Base-by-base conservation (phyloP, 2,329 filamentous ascomycete species). In the Fusarium tanahbumbuense region DNA sequence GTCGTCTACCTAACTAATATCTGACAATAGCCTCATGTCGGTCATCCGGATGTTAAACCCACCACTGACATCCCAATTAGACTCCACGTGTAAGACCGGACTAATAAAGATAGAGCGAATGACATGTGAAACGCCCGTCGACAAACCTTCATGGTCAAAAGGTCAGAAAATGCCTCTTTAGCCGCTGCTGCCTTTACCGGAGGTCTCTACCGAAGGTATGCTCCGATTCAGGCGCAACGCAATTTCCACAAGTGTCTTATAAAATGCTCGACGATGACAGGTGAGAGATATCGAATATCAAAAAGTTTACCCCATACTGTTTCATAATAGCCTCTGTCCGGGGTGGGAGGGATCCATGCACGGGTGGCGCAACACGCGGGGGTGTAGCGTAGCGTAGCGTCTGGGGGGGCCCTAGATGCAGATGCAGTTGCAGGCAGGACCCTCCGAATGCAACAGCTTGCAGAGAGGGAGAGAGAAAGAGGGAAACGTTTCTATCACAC, bases 221-320 rank as follows among this genome's bases (percentile, higher is more conserved):
- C 18, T 42, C 60, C 62, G 48, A 44, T 18, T 22, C 37, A 65
- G 32, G 62, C 48, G 30, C 20, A 48, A 47, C 6, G 18, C 37
- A 50, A 52, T 53, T 42, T 32, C 34, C 34, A 37, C 37, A 40
- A 37, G 16, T 49, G 30, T 42, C 48, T 55, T 45, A 11, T 32
- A 44, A 44, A 71, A 62, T 61, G 37, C 72, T 75, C 23, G 32
- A 71, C 50, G 49, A 25, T 74, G 67, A 75, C 56, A 74, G 73
- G 69, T 15, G 69, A 75, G 73, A 75, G 71, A 75, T 75, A 74
- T 64, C 66, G 50, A 64, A 63, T 64, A 30, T 44, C 46, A 64
- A 63, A 40, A 30, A 56, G 48, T 71, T 75, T 75, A 75, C 73
- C 73, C 73, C 73, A 75, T 75, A 75, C 73, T 75, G 73, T 75